Conservation (phyloP, 148 eudicot species). For the Drosera capensis region DNA sequence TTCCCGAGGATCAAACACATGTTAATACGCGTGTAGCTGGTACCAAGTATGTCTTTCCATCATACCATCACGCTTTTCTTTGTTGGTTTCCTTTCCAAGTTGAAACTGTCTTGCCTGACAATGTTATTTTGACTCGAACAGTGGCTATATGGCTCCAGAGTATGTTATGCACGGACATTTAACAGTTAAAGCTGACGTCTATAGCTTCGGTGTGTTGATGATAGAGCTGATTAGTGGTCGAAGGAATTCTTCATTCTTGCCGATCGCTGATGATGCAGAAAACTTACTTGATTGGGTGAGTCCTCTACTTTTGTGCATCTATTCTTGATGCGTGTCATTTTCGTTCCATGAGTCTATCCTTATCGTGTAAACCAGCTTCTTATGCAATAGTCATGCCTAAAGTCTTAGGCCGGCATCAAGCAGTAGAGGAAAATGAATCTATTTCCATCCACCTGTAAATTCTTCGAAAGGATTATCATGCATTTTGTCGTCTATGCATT, state of each 20-base stretch:
- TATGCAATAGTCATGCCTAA: too few species aligned
- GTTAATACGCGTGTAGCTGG: conserved; percentile 84
- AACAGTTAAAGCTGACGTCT: conserved; percentile 73
- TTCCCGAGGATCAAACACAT: conserved; percentile 73
- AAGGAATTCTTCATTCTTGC: conserved; percentile 26
- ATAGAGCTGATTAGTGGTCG: conserved; percentile 70
- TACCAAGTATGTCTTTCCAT: conserved; percentile 45
- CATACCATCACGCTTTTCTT: neutral
- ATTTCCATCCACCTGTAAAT: too few species aligned
- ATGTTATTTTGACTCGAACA: conserved; percentile 17
- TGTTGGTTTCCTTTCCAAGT: neutral
- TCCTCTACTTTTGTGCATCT: neutral
- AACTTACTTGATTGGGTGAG: neutral
- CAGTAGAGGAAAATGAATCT: too few species aligned
- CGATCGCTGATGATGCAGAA: neutral
- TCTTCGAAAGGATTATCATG: too few species aligned
- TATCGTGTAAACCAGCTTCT: too few species aligned
- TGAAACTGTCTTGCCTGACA: too few species aligned
- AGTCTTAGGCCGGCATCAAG: too few species aligned
- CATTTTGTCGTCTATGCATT: too few species aligned
- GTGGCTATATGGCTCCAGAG: conserved; percentile 97
- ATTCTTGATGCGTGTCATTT: too few species aligned
- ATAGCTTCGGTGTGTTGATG: conserved; percentile 72
- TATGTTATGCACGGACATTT: conserved; percentile 59
- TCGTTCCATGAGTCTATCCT: too few species aligned